Evolutionary conservation across 805 yeast species (phyloP), one percentile per base, ranked within the genome.

Genomic region (Wickerhamomyces rabaulensis): DNA sequence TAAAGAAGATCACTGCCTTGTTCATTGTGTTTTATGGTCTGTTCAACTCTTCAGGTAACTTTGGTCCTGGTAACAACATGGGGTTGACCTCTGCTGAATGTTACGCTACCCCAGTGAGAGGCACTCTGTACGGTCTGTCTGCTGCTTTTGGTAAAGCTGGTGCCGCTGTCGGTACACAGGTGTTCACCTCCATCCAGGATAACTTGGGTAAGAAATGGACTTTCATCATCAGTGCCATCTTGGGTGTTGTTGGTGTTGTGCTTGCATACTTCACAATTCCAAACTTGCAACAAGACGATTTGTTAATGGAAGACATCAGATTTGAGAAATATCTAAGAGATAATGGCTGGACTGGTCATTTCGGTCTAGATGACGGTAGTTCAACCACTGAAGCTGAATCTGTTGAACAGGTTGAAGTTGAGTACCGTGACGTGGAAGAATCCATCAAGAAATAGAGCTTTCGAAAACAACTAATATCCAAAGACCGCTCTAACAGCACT

Each of bases 111-210:
- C 85, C 87, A 13, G 79, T 86, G 39, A 73, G 94, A 64, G 92
- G 91, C 35, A 82, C 89, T 0, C 70, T 78, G 42, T 86, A 86
- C 56, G 92, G 92, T 35, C 54, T 86, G 20, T 75, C 85, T 41
- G 94, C 94, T 35, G 94, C 91, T 3, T 69, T 84, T 41, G 94
- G 94, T 47, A 86, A 86, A 63, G 84, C 83, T 22, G 95, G 94
- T 47, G 94, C 92, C n/a, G 90, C 84, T 20, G 80, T 84, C 19
- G 94, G 94, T 25, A 84, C 90, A 21, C 78, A 82, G 61, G 75
- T 76, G 16, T 86, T 87, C 66, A 78, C 81, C 9, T 85, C 88
- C 16, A 84, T 86, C 53, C 79, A 82, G 64, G 64, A 57, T 37
- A 64, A 83, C 58, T 68, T 82, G 52, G 94, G 94, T 31, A 69